phyloP scores from a whole-genome alignment of 306 rosid species.

The Ormosia emarginata region DNA sequence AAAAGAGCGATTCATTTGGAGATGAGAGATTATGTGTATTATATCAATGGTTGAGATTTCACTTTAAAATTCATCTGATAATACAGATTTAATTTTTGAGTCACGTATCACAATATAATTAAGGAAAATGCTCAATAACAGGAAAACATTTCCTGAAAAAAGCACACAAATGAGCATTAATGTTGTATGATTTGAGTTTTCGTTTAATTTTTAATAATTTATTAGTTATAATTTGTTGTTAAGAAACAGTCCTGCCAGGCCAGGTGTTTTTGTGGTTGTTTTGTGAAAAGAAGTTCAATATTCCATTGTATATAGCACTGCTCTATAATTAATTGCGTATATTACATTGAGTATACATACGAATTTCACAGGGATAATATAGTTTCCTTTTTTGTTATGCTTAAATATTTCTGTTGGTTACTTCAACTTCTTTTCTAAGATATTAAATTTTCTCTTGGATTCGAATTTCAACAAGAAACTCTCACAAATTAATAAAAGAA shows the following conservation, averaged over 20 bases:
- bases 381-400: background rate
- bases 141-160: too few species aligned
- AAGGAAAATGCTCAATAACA: too few species aligned
- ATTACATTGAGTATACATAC: background rate
- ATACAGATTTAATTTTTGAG: background rate
- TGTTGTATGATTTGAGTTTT: too few species aligned
- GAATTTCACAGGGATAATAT: background rate
- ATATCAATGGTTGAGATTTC: background rate
- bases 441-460: background rate
- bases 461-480: background rate
- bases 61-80: background rate
- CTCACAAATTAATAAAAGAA: background rate
- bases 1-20: conserved; percentile 17
- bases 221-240: too few species aligned
- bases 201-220: too few species aligned
- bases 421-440: too few species aligned
- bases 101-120: background rate
- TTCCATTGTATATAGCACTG: too few species aligned
- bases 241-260: too few species aligned
- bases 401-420: too few species aligned
- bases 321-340: background rate
- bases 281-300: too few species aligned
- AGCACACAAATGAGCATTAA: too few species aligned
- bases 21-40: background rate
- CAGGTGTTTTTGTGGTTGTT: too few species aligned